These are phyloP conservation scores for Colletotrichum australisinense DNA, from an alignment of 2,329 filamentous ascomycete species.

Conservation along the genomic window DNA sequence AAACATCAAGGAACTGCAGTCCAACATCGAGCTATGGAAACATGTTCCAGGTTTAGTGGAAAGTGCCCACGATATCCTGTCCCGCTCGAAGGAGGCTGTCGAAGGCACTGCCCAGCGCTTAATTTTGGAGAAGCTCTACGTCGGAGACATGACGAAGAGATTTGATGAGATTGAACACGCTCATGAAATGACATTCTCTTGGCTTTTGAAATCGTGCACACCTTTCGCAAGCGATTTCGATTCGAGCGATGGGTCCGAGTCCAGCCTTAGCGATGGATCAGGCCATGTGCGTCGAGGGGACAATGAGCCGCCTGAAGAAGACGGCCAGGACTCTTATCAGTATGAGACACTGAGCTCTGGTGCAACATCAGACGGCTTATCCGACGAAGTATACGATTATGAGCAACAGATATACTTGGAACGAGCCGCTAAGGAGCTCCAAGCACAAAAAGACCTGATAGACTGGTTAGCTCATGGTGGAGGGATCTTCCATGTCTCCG, in stretches of 20 bases:
- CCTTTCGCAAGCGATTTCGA: neutral
- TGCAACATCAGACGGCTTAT: neutral
- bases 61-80: neutral
- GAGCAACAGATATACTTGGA: accelerated
- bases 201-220: neutral
- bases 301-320: neutral
- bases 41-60: neutral
- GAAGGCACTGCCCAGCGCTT: neutral
- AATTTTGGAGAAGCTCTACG: neutral
- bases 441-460: neutral
- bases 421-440: neutral
- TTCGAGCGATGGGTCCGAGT: neutral
- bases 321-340: neutral
- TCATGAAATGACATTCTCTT: neutral
- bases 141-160: neutral
- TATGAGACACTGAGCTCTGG: neutral
- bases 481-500: neutral
- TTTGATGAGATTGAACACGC: constrained; percentile 5
- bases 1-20: neutral
- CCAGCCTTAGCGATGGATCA: neutral
- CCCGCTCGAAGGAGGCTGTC: neutral
- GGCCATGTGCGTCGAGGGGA: neutral
- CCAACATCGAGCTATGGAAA: neutral
- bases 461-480: neutral
- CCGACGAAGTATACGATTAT: accelerated